These are phyloP conservation scores for Aspergillus novoparasiticus DNA, from an alignment of 2,329 filamentous ascomycete species.

Conservation along the genomic window DNA sequence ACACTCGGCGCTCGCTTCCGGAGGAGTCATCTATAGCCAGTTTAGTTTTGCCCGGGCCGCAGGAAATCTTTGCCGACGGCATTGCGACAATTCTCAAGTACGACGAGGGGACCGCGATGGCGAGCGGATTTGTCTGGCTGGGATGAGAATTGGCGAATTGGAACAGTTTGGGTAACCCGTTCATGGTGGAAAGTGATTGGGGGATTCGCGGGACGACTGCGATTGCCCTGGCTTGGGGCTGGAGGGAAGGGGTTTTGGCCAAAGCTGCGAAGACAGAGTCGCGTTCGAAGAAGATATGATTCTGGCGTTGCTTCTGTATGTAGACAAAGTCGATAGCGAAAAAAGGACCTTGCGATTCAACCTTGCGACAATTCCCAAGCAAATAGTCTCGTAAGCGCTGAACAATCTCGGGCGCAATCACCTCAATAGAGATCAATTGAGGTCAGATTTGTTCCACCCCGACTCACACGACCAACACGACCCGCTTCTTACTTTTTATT, in stretches of 20 bases:
- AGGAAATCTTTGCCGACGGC: background rate
- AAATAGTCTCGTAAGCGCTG: no score
- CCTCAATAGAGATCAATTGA: background rate
- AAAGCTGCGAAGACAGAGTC: background rate
- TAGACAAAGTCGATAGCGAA: background rate
- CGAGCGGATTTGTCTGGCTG: constrained; percentile 11
- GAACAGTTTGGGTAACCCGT: constrained; percentile 1
- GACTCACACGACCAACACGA: background rate
- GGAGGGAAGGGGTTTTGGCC: constrained; percentile 15
- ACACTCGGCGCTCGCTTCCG: background rate
- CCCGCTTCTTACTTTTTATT: background rate
- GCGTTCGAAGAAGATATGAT: background rate
- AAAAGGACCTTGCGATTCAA: background rate
- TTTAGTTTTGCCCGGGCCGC: background rate
- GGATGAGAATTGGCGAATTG: constrained; percentile 10
- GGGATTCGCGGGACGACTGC: background rate
- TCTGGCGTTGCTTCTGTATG: background rate
- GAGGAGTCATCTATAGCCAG: background rate
- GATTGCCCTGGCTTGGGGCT: constrained; percentile 14
- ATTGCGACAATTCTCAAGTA: constrained; percentile 12
- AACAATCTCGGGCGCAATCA: background rate
- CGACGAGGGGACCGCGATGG: constrained; percentile 11
- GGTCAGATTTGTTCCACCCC: background rate
- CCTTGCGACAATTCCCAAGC: background rate
- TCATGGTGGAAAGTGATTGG: constrained; percentile 3